A percentile compares a stretch with the other conserved stretches of the same genome.
Evolutionary conservation across 208 protist species (phyloP).

Genomic region (Leishmania tropica): DNA sequence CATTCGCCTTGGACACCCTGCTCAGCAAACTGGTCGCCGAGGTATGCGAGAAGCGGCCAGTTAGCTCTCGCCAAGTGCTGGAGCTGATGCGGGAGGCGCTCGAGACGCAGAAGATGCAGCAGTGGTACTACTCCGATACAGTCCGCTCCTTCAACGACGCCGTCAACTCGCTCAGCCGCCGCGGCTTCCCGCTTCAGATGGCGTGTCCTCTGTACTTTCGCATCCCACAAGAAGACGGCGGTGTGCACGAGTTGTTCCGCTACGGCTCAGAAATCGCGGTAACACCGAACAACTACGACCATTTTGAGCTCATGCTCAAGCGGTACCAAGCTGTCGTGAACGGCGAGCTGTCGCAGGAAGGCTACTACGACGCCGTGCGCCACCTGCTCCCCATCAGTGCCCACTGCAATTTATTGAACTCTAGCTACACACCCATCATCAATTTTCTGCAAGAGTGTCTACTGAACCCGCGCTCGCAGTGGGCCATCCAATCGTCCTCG

Average conservation of each 20-base stretch:
- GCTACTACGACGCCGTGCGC: slow-evolving; percentile 33
- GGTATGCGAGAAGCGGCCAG: slow-evolving; percentile 30
- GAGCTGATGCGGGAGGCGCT: slow-evolving; percentile 29
- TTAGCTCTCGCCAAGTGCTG: slow-evolving; percentile 30
- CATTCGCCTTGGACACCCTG: slow-evolving; percentile 30
- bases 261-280: slow-evolving; percentile 47
- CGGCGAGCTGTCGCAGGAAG: slow-evolving; percentile 14
- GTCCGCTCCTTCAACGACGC: slow-evolving; percentile 33
- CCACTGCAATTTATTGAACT: slow-evolving; percentile 35
- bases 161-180: slow-evolving; percentile 24
- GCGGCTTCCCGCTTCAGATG: slow-evolving; percentile 36
- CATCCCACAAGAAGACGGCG: slow-evolving; percentile 51
- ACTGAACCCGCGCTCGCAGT: slow-evolving; percentile 37
- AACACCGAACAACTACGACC: slow-evolving; percentile 52
- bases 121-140: slow-evolving; percentile 34
- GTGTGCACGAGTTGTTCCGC: slow-evolving; percentile 61
- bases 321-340: slow-evolving; percentile 26
- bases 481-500: slow-evolving; percentile 38
- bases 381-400: slow-evolving; percentile 39
- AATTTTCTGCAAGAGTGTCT: slow-evolving; percentile 53
- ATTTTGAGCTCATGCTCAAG: slow-evolving; percentile 42
- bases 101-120: slow-evolving; percentile 28
- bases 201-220: slow-evolving; percentile 49
- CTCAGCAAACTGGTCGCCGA: slow-evolving; percentile 32
- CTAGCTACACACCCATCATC: slow-evolving; percentile 44